A percentile compares a stretch with the other conserved stretches of the same genome.
phyloP scores from a whole-genome alignment of 129 eudicot species.

The Arctium lappa region DNA sequence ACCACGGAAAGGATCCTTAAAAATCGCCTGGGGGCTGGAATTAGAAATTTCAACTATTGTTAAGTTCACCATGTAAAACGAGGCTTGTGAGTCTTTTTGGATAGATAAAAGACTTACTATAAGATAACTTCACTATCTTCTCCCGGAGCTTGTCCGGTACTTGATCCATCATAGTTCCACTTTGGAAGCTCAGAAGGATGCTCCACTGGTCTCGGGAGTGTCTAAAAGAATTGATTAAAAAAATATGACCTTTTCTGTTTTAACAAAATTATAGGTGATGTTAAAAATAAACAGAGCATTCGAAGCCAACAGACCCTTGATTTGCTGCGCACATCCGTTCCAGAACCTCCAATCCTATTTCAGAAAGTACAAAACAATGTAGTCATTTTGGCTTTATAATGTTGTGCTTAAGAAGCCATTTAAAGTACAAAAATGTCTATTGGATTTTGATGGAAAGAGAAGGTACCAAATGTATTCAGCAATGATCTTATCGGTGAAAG shows the following conservation, averaged over 20 bases:
- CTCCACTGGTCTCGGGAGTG: conserved; percentile 76
- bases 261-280: neutral
- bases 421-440: neutral
- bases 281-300: neutral
- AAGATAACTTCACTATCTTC: conserved; percentile 98
- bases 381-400: neutral
- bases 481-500: conserved; percentile 79
- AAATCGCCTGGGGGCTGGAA: conserved; percentile 93
- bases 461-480: conserved; percentile 92
- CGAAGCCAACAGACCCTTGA: conserved; percentile 62
- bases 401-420: neutral
- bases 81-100: neutral
- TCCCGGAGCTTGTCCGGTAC: conserved; percentile 99
- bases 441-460: neutral
- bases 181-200: conserved; percentile 95
- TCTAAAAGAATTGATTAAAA: conserved; percentile 36
- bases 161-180: conserved; percentile 98
- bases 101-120: conserved; percentile 58
- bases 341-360: conserved; percentile 96
- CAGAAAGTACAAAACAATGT: conserved; percentile 2
- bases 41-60: conserved; percentile 11
- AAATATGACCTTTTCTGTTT: neutral
- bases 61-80: neutral
- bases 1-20: conserved; percentile 96
- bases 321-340: conserved; percentile 90